Conservation (phyloP, 345 rosid genomes). For the Acer saccharum region DNA sequence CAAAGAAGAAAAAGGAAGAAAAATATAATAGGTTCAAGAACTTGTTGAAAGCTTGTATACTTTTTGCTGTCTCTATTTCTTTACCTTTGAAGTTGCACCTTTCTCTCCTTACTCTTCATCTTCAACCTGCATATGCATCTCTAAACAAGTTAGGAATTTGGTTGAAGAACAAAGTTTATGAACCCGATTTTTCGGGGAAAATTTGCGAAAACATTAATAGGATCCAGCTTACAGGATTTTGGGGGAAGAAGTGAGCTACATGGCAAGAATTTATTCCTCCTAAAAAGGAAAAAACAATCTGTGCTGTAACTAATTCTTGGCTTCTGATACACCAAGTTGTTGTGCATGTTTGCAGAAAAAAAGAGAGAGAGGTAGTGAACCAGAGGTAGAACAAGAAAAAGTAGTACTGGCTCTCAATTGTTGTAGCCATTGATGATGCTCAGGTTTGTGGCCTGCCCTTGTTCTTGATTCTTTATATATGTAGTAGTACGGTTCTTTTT, state of each 20-base stretch:
- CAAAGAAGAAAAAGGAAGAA: too few relatives aligned
- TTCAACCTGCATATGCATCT: not conserved
- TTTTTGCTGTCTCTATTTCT: too few relatives aligned
- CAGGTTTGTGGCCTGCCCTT: not conserved
- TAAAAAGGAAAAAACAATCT: too few relatives aligned
- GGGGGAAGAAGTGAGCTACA: not conserved
- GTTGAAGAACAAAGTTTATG: not conserved
- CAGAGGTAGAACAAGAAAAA: conserved; percentile 7
- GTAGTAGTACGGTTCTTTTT: too few relatives aligned
- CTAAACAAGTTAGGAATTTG: not conserved
- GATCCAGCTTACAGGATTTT: not conserved
- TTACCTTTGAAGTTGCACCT: not conserved
- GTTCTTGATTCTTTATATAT: not conserved
- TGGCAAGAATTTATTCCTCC: not conserved
- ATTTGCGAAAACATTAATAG: too few relatives aligned
- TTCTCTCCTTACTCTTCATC: not conserved
- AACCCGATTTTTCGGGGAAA: too few relatives aligned
- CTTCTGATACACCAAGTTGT: not conserved
- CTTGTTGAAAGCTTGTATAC: not conserved
- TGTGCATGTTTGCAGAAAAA: conserved; percentile 9
- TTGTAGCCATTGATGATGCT: not conserved
- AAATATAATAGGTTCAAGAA: not conserved
- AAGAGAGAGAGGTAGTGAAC: not conserved
- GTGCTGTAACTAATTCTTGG: not conserved
- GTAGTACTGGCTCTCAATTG: not conserved